Evolutionary conservation across 1,139 yeast species (phyloP), one percentile per base, ranked within the genome.

Genomic region (Taphrina communis): DNA sequence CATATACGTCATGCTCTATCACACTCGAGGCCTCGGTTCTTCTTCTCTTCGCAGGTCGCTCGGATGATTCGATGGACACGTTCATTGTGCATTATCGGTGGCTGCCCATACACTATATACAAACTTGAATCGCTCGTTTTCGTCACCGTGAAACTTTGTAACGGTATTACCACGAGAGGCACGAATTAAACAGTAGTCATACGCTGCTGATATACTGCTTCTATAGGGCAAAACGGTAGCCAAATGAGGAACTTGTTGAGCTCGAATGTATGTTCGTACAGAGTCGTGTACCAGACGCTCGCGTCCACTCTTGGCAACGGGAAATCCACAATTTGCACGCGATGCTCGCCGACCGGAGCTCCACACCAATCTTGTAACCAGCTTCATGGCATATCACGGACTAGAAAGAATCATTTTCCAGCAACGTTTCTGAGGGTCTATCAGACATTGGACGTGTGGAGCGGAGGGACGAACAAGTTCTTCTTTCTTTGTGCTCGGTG

Each of bases 11-110:
- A 7, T n/a, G 8, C n/a, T 44, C 48, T 12, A 12, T 17, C 48
- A 19, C 48, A n/a, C n/a, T 9, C n/a, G 36, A 21, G 6, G 2
- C 35, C n/a, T 21, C 53, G n/a, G 36, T 50, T 21, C 36, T 8
- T n/a, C 53, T 36, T 21, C 53, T 50, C 53, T 50, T 50, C n/a
- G 31, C 9, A 11, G 53, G 53, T 25, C 53, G 19, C 36, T 50
- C 36, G 36, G 36, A 19, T 1, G 1, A 3, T 7, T 50, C 53
- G 36, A 50, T 8, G 36, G 53, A 50, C 53, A 50, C 21, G 11
- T 50, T 9, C 12, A 21, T 11, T 11, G n/a, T 21, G 5, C 53
- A 50, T 50, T 50, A 50, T 50, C 31, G 53, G 11, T 50, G 4
- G 36, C 53, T 44, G 12, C 48, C 5, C 48, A 14, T n/a, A 17